These are phyloP conservation scores for Periconia sp. DNA, from an alignment of 2,329 filamentous ascomycete species.

Conservation along the genomic window DNA sequence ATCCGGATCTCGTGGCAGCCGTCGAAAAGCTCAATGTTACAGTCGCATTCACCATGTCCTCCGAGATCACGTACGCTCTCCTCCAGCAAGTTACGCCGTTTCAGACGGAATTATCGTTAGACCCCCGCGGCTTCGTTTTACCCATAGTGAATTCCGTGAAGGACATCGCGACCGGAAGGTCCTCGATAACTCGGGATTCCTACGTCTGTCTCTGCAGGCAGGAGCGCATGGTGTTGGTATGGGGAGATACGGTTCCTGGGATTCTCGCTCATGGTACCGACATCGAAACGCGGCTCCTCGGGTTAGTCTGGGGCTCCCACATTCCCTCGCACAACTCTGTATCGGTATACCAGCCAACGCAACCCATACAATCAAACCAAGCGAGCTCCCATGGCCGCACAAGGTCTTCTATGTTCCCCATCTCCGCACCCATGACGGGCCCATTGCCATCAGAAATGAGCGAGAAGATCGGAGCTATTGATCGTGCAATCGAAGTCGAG, in stretches of 20 bases:
- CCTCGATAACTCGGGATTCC: constrained; percentile 69
- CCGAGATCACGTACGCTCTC: constrained; percentile 54
- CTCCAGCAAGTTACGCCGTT: constrained; percentile 47
- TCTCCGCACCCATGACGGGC: constrained; percentile 23
- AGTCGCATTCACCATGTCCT: constrained; percentile 58
- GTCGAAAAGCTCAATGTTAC: constrained; percentile 53
- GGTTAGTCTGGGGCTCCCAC: constrained; percentile 31
- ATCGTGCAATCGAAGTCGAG: constrained; percentile 31
- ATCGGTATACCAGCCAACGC: constrained; percentile 14
- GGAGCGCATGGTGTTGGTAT: constrained; percentile 74
- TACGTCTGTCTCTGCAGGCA: constrained; percentile 80
- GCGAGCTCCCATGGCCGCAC: constrained; percentile 16
- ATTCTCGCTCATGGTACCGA: constrained; percentile 71
- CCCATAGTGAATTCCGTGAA: constrained; percentile 55
- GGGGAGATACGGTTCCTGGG: constrained; percentile 78
- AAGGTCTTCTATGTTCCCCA: constrained; percentile 25
- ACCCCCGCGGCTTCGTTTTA: constrained; percentile 49
- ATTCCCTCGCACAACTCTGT: constrained; percentile 21
- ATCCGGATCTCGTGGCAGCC: constrained; percentile 48
- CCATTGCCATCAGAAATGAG: constrained; percentile 24
- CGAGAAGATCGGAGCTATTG: constrained; percentile 33
- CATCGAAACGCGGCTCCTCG: constrained; percentile 71
- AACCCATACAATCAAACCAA: constrained; percentile 13
- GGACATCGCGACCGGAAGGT: constrained; percentile 42
- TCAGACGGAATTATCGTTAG: constrained; percentile 50